These are phyloP conservation scores for Paxillus ammoniavirescens DNA, from an alignment of 768 basidiomycete genomes.

Conservation along the genomic window DNA sequence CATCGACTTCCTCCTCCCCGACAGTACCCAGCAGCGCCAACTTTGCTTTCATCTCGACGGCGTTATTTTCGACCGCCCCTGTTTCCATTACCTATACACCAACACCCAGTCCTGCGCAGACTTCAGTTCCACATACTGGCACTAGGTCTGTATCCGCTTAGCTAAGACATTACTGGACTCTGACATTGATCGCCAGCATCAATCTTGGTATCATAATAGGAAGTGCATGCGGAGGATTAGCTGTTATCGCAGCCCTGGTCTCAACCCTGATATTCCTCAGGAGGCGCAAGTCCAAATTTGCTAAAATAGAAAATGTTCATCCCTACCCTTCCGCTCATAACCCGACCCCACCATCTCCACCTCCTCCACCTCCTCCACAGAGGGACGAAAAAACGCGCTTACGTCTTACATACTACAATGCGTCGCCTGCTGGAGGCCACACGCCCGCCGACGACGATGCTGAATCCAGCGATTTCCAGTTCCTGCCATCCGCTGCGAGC, in stretches of 20 bases:
- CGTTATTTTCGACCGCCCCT: background rate
- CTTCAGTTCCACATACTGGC: background rate
- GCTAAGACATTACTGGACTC: no score
- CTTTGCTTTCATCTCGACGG: background rate
- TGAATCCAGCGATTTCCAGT: background rate
- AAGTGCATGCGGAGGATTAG: slow-evolving; percentile 8
- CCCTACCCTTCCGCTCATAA: slow-evolving; percentile 3
- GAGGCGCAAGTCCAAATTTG: slow-evolving; percentile 1
- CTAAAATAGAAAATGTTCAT: background rate
- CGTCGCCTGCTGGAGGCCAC: background rate
- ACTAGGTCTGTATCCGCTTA: background rate
- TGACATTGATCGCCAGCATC: slow-evolving; percentile 3
- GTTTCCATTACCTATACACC: background rate
- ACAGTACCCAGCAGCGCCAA: no score
- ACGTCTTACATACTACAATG: background rate
- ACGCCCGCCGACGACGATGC: background rate
- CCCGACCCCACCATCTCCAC: background rate
- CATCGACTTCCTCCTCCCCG: background rate
- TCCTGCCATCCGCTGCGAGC: background rate
- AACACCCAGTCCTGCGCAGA: background rate
- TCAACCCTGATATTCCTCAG: slow-evolving; percentile 2
- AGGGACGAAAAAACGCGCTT: slow-evolving; percentile 3
- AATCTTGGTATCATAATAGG: slow-evolving; percentile 6
- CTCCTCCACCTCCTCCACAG: background rate
- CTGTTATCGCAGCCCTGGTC: background rate